phyloP scores from a whole-genome alignment of 78 protist species.

The Diacronema lutheri region DNA sequence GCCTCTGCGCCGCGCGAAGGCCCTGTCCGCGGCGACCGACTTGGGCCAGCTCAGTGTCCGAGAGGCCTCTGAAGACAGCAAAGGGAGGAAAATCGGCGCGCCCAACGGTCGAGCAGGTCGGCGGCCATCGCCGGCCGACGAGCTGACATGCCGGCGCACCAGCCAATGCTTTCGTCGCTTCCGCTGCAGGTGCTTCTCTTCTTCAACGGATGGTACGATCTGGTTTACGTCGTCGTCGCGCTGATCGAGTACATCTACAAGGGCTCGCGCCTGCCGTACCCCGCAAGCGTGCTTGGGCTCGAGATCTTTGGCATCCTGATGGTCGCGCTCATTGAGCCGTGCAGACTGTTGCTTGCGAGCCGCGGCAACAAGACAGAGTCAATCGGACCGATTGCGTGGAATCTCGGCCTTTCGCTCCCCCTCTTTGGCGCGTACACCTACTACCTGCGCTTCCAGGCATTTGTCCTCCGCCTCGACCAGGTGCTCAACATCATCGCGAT shows the following conservation, averaged over 20 bases:
- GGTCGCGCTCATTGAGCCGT: neutral
- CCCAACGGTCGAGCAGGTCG: no score
- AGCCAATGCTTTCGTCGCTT: neutral
- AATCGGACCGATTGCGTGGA: neutral
- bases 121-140: no score
- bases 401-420: neutral
- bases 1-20: no score
- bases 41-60: no score
- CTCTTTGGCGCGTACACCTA: neutral
- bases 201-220: neutral
- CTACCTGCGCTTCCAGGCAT: neutral
- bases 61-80: no score
- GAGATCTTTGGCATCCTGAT: neutral
- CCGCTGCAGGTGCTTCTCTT: neutral
- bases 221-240: neutral
- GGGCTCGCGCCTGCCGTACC: neutral
- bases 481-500: neutral
- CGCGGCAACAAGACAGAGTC: neutral
- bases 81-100: no score
- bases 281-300: neutral
- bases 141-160: no score
- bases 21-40: no score
- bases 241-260: neutral
- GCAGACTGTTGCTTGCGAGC: neutral
- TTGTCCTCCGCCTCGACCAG: neutral